Evolutionary conservation across 2,329 filamentous ascomycete species (phyloP).

Genomic region (Clarireedia paspali): DNA sequence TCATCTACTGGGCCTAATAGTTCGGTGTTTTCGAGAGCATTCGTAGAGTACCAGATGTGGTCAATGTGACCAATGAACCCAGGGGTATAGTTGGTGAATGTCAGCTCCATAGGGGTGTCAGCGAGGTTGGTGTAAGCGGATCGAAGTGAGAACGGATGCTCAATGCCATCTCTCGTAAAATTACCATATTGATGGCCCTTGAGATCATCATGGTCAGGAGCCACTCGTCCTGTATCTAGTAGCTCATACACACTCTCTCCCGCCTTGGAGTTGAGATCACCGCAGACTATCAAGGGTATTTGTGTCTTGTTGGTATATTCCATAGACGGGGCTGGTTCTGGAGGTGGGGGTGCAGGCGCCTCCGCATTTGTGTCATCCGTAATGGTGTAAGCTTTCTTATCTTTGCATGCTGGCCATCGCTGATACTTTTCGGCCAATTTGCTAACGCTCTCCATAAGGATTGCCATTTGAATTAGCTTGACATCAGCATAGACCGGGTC

Average conservation of each 20-base stretch:
- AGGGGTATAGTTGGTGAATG: slow-evolving; percentile 95
- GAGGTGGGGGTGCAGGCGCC: slow-evolving; percentile 43
- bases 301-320: slow-evolving; percentile 81
- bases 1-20: slow-evolving; percentile 64
- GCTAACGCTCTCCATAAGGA: slow-evolving; percentile 85
- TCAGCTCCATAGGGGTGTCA: slow-evolving; percentile 74
- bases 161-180: slow-evolving; percentile 86
- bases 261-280: slow-evolving; percentile 88
- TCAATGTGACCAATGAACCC: slow-evolving; percentile 90
- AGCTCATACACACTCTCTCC: slow-evolving; percentile 90
- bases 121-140: slow-evolving; percentile 81
- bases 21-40: slow-evolving; percentile 57
- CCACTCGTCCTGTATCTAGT: slow-evolving; percentile 70
- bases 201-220: slow-evolving; percentile 73
- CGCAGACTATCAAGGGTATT: slow-evolving; percentile 85
- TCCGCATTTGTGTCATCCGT: slow-evolving; percentile 37
- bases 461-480: slow-evolving; percentile 92
- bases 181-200: slow-evolving; percentile 80
- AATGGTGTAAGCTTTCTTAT: slow-evolving; percentile 49
- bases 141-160: slow-evolving; percentile 88
- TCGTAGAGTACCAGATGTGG: slow-evolving; percentile 95
- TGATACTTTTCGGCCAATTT: slow-evolving; percentile 82
- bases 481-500: slow-evolving; percentile 86
- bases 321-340: slow-evolving; percentile 70
- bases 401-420: slow-evolving; percentile 69